These are phyloP conservation scores for Sindora glabra DNA, from an alignment of 306 rosid genomes.

Conservation along the genomic window DNA sequence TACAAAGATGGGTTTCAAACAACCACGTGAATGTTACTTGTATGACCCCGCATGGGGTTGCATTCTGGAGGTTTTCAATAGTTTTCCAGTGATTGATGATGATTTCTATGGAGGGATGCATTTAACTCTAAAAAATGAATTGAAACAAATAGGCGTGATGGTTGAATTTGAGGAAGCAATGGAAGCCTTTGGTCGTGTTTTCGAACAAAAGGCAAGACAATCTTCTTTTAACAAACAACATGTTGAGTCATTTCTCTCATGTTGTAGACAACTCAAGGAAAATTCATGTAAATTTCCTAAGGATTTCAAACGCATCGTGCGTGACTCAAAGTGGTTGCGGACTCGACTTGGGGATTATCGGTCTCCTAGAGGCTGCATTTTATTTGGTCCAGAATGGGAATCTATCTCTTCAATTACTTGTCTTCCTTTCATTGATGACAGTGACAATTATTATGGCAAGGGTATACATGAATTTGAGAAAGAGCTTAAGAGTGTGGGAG, in stretches of 20 bases:
- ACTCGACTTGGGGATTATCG: conserved; percentile 34
- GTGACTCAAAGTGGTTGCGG: conserved; percentile 42
- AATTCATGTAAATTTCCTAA: conserved; percentile 15
- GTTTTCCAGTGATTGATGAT: conserved; percentile 44
- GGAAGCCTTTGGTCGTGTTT: conserved; percentile 21
- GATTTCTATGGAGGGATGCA: conserved; percentile 33
- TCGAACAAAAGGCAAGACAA: conserved; percentile 26
- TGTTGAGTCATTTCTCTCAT: conserved; percentile 41
- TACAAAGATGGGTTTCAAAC: conserved; percentile 44
- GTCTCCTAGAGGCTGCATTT: conserved; percentile 51
- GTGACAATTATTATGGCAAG: conserved; percentile 31
- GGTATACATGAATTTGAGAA: conserved; percentile 31
- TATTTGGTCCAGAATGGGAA: conserved; percentile 55
- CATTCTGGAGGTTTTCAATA: conserved; percentile 44
- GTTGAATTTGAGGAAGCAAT: conserved; percentile 51
- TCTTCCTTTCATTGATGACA: conserved; percentile 69
- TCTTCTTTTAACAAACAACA: conserved; percentile 22
- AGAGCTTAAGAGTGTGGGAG: conserved; percentile 59
- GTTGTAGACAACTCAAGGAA: conserved; percentile 28
- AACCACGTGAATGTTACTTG: conserved; percentile 43
- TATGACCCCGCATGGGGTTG: conserved; percentile 52
- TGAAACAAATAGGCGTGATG: conserved; percentile 42
- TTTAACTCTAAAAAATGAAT: conserved; percentile 13
- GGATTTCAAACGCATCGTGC: conserved; percentile 14
- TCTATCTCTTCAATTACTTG: conserved; percentile 39